phyloP scores from a whole-genome alignment of 192 early-diverging fungal species.

The Coemansia sp. region DNA sequence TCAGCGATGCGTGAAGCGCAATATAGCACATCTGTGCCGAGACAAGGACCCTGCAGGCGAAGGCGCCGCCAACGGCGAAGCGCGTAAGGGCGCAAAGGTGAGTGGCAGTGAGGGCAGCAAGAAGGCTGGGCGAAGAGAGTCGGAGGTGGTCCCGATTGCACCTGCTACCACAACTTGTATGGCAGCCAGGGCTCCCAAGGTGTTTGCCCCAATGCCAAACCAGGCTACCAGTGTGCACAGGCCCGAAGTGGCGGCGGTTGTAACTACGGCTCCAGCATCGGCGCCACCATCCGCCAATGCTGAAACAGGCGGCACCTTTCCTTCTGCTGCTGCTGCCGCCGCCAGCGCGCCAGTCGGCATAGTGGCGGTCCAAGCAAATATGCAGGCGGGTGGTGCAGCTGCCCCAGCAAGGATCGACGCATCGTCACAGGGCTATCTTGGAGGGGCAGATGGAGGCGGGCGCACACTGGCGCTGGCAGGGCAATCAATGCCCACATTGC shows the following conservation, averaged over 20 bases:
- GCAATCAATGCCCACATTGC: slow-evolving; percentile 8
- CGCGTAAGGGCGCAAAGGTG: slow-evolving; percentile 2
- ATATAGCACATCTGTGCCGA: slow-evolving; percentile 91
- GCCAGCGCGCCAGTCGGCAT: background rate
- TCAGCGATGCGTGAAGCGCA: slow-evolving; percentile 93
- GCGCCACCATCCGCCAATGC: background rate
- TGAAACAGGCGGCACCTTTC: background rate
- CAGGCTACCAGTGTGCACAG: background rate
- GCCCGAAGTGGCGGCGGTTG: background rate
- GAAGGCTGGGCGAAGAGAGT: slow-evolving; percentile 1
- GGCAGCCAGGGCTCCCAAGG: background rate
- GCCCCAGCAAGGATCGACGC: background rate
- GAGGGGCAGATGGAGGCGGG: background rate
- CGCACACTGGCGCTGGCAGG: slow-evolving; percentile 12
- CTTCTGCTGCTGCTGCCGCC: background rate
- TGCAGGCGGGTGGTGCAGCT: background rate
- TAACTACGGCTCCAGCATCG: background rate
- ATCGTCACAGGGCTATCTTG: slow-evolving; percentile 4
- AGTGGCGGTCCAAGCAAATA: background rate
- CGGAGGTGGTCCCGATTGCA: slow-evolving; percentile 9
- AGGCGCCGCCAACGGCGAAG: slow-evolving; percentile 12
- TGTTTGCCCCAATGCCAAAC: background rate
- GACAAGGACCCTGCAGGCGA: slow-evolving; percentile 66
- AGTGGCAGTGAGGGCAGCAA: background rate
- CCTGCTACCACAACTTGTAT: slow-evolving; percentile 6